A percentile compares a stretch with the other conserved stretches of the same genome.
Conservation (phyloP, 177 flowering plant genomes). For the Vitis hybrid region DNA sequence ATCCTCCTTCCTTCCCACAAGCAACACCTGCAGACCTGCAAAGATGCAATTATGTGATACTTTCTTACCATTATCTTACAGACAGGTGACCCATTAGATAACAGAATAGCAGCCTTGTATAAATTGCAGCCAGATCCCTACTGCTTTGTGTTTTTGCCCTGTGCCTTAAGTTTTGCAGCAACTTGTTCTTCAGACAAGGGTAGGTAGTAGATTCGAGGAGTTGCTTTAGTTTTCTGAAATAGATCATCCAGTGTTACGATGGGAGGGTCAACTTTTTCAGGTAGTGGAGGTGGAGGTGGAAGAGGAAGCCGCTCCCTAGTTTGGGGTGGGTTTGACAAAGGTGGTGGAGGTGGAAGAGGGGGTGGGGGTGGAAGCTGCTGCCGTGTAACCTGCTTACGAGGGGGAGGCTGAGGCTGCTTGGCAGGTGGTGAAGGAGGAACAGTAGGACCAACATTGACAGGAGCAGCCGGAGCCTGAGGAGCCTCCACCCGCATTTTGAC, state of each 20-base stretch:
- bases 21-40: conserved; percentile 44
- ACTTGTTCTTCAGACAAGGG: conserved; percentile 89
- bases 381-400: conserved; percentile 39
- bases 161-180: conserved; percentile 51
- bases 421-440: conserved; percentile 20
- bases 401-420: conserved; percentile 35
- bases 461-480: conserved; percentile 37
- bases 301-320: conserved; percentile 50
- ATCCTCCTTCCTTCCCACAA: conserved; percentile 16
- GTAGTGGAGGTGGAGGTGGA: conserved; percentile 57
- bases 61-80: conserved; percentile 26
- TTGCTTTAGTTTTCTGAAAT: conserved; percentile 72
- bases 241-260: conserved; percentile 85
- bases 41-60: conserved; percentile 31
- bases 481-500: conserved; percentile 62
- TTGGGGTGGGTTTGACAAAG: conserved; percentile 36
- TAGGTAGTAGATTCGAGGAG: conserved; percentile 83
- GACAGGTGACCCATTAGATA: conserved; percentile 8
- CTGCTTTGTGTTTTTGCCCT: conserved; percentile 39
- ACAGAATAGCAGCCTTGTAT: conserved; percentile 13
- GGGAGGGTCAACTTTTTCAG: conserved; percentile 66
- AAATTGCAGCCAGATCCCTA: conserved; percentile 19
- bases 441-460: conserved; percentile 28
- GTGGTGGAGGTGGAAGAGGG: conserved; percentile 57
- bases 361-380: conserved; percentile 56